phyloP scores from a whole-genome alignment of 2,329 filamentous ascomycete genomes.

The Phaeosphaeriaceae sp. region DNA sequence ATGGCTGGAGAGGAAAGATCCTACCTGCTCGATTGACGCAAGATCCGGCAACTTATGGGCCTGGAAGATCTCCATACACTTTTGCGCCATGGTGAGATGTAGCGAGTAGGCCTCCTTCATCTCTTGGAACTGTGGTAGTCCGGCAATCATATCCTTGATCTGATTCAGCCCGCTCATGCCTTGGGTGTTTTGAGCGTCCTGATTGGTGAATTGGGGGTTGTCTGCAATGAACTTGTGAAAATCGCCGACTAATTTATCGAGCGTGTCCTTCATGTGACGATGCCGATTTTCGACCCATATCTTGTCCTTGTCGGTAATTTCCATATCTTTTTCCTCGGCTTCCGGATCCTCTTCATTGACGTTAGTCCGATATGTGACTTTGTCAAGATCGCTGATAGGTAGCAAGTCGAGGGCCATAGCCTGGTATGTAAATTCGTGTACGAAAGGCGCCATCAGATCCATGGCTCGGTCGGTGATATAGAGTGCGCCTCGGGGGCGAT shows the following conservation, averaged over 20 bases:
- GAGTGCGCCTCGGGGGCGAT: conserved; percentile 80
- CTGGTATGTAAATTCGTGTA: conserved; percentile 98
- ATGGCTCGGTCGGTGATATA: conserved; percentile 91
- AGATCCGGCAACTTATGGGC: conserved; percentile 84
- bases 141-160: conserved; percentile 97
- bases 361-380: conserved; percentile 81
- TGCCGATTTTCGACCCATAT: conserved; percentile 97
- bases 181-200: conserved; percentile 69
- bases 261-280: conserved; percentile 96
- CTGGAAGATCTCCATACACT: conserved; percentile 95
- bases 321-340: conserved; percentile 86
- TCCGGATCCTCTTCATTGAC: conserved; percentile 76
- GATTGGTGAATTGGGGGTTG: conserved; percentile 89
- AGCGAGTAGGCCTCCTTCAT: conserved; percentile 95
- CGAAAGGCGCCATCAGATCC: conserved; percentile 84
- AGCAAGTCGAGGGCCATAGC: conserved; percentile 96
- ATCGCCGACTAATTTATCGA: conserved; percentile 89
- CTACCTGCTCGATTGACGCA: conserved; percentile 81
- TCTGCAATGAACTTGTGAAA: conserved; percentile 91
- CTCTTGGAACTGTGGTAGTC: conserved; percentile 90
- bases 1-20: not conserved
- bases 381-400: conserved; percentile 86
- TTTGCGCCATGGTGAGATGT: conserved; percentile 94
- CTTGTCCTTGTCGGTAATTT: conserved; percentile 87
- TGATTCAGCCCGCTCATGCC: conserved; percentile 87